Base-by-base conservation (phyloP, 164 flowering plant genomes). In the Vitis rotundifolia region DNA sequence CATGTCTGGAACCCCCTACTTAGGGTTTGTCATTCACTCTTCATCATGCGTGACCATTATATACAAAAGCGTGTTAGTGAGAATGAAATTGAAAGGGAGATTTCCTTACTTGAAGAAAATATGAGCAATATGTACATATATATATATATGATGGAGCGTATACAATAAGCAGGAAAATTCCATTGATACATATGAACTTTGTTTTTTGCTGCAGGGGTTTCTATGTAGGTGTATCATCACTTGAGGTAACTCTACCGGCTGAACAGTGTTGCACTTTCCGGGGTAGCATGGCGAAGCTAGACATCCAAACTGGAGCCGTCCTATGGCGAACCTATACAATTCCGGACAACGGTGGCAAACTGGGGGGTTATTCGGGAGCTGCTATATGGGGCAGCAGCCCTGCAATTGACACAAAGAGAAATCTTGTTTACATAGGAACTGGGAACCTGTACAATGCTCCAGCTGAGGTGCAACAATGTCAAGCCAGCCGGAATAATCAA, bases 381-480 rank as follows among this genome's bases (percentile, higher is more conserved):
- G 82, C 86, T n/a, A 72, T 85, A 51, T 85, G 88, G 88, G 88
- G 88, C 49, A 85, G 88, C 73, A 85, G 88, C 71, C 89, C 87
- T 0, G 68, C 89, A 55, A 81, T 84, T 11, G 89, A 86, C 64
- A 12, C 59, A 3, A 1, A 10, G 5, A 68, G 85, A 55, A 76
- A 75, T 12, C 76, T 68, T 6, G 84, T 84, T 16, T 86, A 75
- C 31, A 78, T 72, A 0, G 86, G 67, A 10, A 86, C 88, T 1
- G 87, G 88, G 9, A 74, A 86, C 26, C 81, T 86, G 54, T 84
- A 86, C 68, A 49, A 71, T 9, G 88, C 85, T n/a, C 86, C 90
- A 4, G 63, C 68, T 10, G 70, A 78, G 5, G 85, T 86, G 28
- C 61, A 51, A 9, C 9, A 65, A n/a, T 86, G 90, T 56, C 86